These are phyloP conservation scores for Kwoniella bestiolae DNA, from an alignment of 768 basidiomycete genomes.

Conservation along the genomic window DNA sequence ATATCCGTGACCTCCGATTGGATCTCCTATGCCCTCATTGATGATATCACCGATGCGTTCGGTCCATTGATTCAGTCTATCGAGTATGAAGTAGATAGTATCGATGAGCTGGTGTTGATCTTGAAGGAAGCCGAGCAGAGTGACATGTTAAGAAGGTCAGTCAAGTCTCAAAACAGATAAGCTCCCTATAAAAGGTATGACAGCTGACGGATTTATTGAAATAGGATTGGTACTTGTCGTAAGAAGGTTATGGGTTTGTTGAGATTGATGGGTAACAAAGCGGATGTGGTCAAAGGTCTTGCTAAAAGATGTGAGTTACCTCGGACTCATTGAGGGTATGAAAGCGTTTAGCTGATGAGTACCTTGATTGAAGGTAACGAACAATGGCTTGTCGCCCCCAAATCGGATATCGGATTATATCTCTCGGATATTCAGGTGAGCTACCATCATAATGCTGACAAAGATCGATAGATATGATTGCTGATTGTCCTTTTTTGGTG, in stretches of 20 bases:
- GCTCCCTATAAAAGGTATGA: neutral
- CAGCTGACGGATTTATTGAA: neutral
- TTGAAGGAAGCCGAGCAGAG: constrained; percentile 94
- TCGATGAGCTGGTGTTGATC: constrained; percentile 96
- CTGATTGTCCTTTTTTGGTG: neutral
- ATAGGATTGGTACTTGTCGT: constrained; percentile 90
- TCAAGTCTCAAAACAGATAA: neutral
- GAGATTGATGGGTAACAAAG: constrained; percentile 98
- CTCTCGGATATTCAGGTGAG: constrained; percentile 87
- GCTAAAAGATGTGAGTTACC: constrained; percentile 77
- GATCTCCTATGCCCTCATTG: constrained; percentile 99
- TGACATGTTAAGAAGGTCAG: constrained; percentile 85
- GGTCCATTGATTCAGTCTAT: constrained; percentile 97
- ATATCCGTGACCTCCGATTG: constrained; percentile 98
- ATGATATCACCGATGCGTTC: constrained; percentile 99
- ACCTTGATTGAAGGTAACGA: constrained; percentile 63
- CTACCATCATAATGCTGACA: neutral
- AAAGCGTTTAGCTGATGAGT: neutral
- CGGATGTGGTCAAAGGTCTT: constrained; percentile 97
- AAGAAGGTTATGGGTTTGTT: constrained; percentile 99
- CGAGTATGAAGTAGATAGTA: constrained; percentile 98
- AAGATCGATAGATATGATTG: neutral
- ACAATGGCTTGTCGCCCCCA: constrained; percentile 97
- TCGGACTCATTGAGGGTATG: neutral
- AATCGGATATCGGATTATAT: constrained; percentile 94